These are phyloP conservation scores for Fraxinus floribunda DNA, from an alignment of 305 asterid genomes.

Conservation along the genomic window DNA sequence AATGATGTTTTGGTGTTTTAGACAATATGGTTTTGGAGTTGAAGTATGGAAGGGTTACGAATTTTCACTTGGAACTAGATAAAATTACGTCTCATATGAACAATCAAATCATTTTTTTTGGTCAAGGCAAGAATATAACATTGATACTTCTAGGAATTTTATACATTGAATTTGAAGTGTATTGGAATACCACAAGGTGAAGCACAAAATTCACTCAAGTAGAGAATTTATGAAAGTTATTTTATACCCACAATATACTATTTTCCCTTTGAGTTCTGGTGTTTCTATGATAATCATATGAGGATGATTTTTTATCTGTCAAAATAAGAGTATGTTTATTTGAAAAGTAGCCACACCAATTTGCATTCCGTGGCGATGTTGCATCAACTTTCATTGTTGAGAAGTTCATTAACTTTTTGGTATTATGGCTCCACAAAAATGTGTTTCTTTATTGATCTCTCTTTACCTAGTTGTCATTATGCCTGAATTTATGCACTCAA, in stretches of 20 bases:
- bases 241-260: background rate
- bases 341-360: background rate
- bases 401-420: background rate
- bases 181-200: conserved; percentile 5
- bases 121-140: conserved; percentile 1
- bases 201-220: background rate
- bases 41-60: conserved; percentile 11
- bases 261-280: background rate
- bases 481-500: conserved; percentile 10
- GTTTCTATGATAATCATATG: background rate
- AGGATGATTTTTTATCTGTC: conserved; percentile 11
- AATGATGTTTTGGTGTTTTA: background rate
- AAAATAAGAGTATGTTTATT: conserved; percentile 2
- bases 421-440: conserved; percentile 17
- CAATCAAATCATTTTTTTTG: background rate
- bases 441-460: conserved; percentile 1
- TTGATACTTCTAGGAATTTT: conserved; percentile 1
- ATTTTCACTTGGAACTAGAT: background rate
- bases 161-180: background rate
- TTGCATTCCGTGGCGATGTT: conserved; percentile 7
- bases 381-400: conserved; percentile 2
- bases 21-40: conserved; percentile 7
- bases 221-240: background rate
- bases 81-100: conserved; percentile 4
- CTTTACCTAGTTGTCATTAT: conserved; percentile 9